phyloP scores from a whole-genome alignment of 805 yeast species.

The Ogataea trehaloabstinens region DNA sequence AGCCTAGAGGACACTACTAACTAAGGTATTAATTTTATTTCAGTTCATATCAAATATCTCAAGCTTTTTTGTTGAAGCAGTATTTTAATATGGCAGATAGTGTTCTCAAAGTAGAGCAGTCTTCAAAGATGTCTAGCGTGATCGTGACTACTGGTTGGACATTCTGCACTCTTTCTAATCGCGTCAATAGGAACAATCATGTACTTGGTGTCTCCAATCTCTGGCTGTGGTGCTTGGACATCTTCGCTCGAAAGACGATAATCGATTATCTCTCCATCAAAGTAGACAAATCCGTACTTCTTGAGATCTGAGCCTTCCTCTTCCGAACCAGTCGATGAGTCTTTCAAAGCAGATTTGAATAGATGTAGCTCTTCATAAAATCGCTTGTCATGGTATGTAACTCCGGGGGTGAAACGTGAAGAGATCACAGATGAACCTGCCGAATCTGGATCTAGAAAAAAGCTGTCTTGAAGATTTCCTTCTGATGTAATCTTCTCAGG shows the following conservation, averaged over 20 bases:
- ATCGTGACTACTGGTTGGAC: slow-evolving; percentile 13
- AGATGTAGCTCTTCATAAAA: background rate
- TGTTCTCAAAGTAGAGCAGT: background rate
- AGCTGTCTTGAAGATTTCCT: background rate
- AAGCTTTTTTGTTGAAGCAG: too few relatives aligned
- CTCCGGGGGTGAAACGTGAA: background rate
- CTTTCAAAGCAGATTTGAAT: background rate
- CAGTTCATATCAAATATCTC: too few relatives aligned
- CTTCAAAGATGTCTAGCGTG: slow-evolving; percentile 7
- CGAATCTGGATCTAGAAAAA: background rate
- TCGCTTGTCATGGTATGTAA: background rate
- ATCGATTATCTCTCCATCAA: slow-evolving; percentile 15
- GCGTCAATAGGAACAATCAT: slow-evolving; percentile 24
- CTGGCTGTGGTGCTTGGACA: slow-evolving; percentile 1
- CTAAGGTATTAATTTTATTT: too few relatives aligned
- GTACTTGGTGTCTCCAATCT: slow-evolving; percentile 6
- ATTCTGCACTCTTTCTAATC: slow-evolving; percentile 12
- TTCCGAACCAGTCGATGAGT: background rate
- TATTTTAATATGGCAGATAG: too few relatives aligned
- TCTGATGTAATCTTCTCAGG: background rate
- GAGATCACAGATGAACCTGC: background rate
- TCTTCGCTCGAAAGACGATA: slow-evolving; percentile 14
- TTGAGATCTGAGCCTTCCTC: background rate
- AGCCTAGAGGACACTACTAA: too few relatives aligned
- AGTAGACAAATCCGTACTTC: slow-evolving; percentile 12